These are phyloP conservation scores for Trichoderma reesei DNA, from an alignment of 495 filamentous ascomycete species.

Conservation along the genomic window DNA sequence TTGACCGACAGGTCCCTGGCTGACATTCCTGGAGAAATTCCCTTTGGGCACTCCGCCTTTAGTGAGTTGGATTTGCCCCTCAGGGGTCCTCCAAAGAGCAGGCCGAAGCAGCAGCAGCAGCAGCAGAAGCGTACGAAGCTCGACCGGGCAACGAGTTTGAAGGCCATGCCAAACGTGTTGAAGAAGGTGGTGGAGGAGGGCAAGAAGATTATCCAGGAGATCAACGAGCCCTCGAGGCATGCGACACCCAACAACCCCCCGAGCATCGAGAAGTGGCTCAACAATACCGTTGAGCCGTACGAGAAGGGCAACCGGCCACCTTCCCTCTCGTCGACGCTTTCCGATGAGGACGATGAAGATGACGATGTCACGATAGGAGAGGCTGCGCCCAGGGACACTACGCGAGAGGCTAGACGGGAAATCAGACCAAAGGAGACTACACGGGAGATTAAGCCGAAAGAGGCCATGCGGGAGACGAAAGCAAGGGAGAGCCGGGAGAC, in stretches of 20 bases:
- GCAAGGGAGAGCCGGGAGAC: not conserved
- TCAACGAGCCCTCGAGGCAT: conserved; percentile 38
- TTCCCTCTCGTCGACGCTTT: not conserved
- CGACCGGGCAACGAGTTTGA: conserved; percentile 33
- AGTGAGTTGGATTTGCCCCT: conserved; percentile 43
- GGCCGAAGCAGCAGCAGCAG: conserved; percentile 16
- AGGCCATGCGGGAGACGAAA: not conserved
- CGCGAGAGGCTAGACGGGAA: not conserved
- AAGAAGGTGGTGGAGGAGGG: conserved; percentile 46
- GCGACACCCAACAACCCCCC: conserved; percentile 36
- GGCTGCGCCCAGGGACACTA: conserved; percentile 11
- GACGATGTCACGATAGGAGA: not conserved
- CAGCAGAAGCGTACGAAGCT: conserved; percentile 29
- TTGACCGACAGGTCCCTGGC: conserved; percentile 37
- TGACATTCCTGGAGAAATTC: conserved; percentile 48
- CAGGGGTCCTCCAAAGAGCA: conserved; percentile 32
- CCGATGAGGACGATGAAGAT: not conserved
- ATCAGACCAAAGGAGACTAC: not conserved
- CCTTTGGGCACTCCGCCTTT: conserved; percentile 48
- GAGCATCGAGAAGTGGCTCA: conserved; percentile 70
- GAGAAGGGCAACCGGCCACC: conserved; percentile 15
- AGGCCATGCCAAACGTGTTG: conserved; percentile 42
- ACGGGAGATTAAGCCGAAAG: not conserved
- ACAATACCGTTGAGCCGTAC: conserved; percentile 63
- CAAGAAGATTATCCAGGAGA: conserved; percentile 45